Evolutionary conservation across 345 rosid species (phyloP), one percentile per base, ranked within the genome.

Genomic region (Eucalyptus regnans): DNA sequence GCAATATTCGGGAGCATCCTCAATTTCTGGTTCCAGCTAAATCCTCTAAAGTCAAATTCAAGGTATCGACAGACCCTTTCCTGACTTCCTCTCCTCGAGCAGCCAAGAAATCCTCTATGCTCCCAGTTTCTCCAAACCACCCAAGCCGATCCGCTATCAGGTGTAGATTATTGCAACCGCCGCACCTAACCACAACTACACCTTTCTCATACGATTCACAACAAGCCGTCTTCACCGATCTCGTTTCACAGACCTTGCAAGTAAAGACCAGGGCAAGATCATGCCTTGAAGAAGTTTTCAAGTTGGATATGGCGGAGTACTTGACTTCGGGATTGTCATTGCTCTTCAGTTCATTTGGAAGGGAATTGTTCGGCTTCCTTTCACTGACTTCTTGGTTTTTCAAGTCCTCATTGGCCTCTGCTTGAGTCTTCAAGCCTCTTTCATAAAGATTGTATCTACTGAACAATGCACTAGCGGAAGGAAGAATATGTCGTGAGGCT

Each of bases 121-220:
- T 95, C 87, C 97, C 97, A 0, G 99, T 96, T 89, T 96, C 93
- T 52, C 99, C 99, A 51, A 97, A 97, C 99, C 96, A 95, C 49
- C 99, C 99, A 43, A 90, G 94, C 50, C 93, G 96, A 90, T 96
- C 99, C 4, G 99, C 95, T 76, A 96, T 96, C 92, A 97, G 93
- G 92, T 97, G 99, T 7, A 96, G 92, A 89, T 97, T 96, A 89
- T 95, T 92, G 87, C 99, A 97, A 12, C 99, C 98, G 56, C 94
- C 89, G 88, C 99, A 97, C 5, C 95, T 92, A 29, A 92, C 99
- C 68, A 96, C 96, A 89, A 97, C 99, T 85, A 97, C 96, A 1
- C 99, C 99, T 87, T 96, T 96, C 89, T 96, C 98, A 22, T 96
- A 96, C 1, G 99, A 95, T 88, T 96, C 96, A 9, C 95, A 94